Evolutionary conservation across 2,329 filamentous ascomycete genomes (phyloP), one percentile per base, ranked within the genome.

Genomic region (Diaporthe australafricana): DNA sequence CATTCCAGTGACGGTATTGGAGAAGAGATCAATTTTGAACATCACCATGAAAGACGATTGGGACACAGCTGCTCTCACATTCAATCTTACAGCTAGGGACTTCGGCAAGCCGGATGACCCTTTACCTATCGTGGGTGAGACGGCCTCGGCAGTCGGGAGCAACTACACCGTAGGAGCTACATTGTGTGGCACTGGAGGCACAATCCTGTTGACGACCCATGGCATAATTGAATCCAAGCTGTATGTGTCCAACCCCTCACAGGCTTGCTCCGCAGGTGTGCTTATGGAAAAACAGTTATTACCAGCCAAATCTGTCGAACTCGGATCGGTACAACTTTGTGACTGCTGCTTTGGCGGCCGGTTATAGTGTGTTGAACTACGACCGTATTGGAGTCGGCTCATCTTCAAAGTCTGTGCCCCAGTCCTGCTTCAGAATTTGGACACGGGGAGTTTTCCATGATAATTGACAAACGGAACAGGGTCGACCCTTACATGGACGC

Each of bases 361-460:
- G 78, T 0, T 79, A 80, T 40, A 78, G 76, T 1, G 76, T 80
- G 16, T 74, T 80, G n/a, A 80, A 74, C 57, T 79, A 79, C 25
- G 77, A 80, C 57, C 77, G 78, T 16, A 79, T 80, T n/a, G 78
- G 78, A 20, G 78, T 80, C 4, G 76, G 78, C 6, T 79, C 78
- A 4, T 80, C 78, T 30, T 78, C 78, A n/a, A 79, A 76, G 78
- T 79, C 63, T 48, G 75, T 55, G 11, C 2, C 35, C 5, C 47
- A 20, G 8, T 27, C n/a, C 4, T 7, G 12, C 22, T 30, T 30
- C 7, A 12, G 3, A 9, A 56, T 4, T 35, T 17, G 35, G 50
- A 60, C 20, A 47, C 9, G 2, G 14, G 7, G 14, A 8, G 12
- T 14, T 12, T 47, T 8, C 48, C 17, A 17, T 1, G 2, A 30